phyloP scores from a whole-genome alignment of 2,329 filamentous ascomycete genomes.

The Aspergillus pseudotamarii region DNA sequence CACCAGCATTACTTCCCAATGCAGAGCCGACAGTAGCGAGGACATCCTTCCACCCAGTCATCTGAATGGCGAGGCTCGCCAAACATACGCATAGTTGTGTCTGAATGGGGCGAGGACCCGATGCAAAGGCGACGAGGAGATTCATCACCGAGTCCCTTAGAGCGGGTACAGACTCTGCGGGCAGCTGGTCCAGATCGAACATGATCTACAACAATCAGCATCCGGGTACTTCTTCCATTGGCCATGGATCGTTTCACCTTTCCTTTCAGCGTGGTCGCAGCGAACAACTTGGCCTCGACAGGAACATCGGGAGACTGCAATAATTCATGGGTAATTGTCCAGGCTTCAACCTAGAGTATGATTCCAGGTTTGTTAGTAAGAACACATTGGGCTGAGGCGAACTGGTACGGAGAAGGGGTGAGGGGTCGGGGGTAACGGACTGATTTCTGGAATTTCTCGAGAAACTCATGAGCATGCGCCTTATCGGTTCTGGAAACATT shows the following conservation, averaged over 20 bases:
- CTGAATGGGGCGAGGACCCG: constrained; percentile 79
- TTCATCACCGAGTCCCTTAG: constrained; percentile 83
- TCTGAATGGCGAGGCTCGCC: constrained; percentile 92
- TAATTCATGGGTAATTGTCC: constrained; percentile 84
- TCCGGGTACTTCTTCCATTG: constrained; percentile 9
- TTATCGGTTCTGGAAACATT: constrained; percentile 81
- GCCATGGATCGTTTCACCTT: constrained; percentile 66
- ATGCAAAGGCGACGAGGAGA: constrained; percentile 77
- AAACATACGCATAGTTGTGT: constrained; percentile 94
- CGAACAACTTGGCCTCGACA: constrained; percentile 87
- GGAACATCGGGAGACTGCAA: constrained; percentile 76
- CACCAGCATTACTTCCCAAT: constrained; percentile 70
- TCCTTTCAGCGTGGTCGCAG: constrained; percentile 94
- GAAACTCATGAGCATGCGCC: constrained; percentile 84
- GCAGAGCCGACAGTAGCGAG: constrained; percentile 77
- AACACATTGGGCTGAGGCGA: background rate
- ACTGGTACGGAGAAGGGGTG: constrained; percentile 6
- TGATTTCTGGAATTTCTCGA: constrained; percentile 97
- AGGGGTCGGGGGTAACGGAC: constrained; percentile 57
- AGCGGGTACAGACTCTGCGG: constrained; percentile 70
- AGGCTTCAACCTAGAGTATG: constrained; percentile 73
- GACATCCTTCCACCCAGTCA: constrained; percentile 94
- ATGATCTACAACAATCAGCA: constrained; percentile 70
- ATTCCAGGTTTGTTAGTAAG: constrained; percentile 8
- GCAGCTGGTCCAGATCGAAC: constrained; percentile 90